Percentiles rank a stretch among this genome's conserved stretches.
These are phyloP conservation scores for Phialophora expanda DNA, from an alignment of 2,329 filamentous ascomycete genomes.

Conservation along the genomic window DNA sequence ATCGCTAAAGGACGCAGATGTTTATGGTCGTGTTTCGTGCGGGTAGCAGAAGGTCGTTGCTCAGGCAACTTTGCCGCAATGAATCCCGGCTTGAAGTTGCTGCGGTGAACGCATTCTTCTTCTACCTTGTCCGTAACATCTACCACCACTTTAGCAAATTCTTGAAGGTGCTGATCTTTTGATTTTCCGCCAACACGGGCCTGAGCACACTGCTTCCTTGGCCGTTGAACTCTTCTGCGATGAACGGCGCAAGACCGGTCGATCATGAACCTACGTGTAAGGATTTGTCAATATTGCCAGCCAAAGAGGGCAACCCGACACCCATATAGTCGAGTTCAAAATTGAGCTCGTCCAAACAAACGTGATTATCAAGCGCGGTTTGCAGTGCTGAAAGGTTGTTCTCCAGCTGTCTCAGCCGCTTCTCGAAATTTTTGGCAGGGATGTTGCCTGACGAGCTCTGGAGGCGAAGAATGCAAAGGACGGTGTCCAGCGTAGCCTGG, in stretches of 20 bases:
- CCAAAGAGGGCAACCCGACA: background rate
- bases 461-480: conserved; percentile 11
- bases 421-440: conserved; percentile 22
- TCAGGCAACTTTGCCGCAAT: background rate
- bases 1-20: background rate
- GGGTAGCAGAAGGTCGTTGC: too few relatives aligned
- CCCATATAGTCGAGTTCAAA: conserved; percentile 16
- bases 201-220: too few relatives aligned
- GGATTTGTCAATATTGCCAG: too few relatives aligned
- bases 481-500: conserved; percentile 11
- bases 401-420: conserved; percentile 19
- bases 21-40: background rate
- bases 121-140: too few relatives aligned
- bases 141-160: too few relatives aligned
- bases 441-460: conserved; percentile 21
- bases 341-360: conserved; percentile 21
- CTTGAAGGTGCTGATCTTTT: too few relatives aligned
- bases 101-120: background rate
- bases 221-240: too few relatives aligned
- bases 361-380: conserved; percentile 10
- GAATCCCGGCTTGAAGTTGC: background rate
- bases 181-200: too few relatives aligned
- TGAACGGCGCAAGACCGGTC: too few relatives aligned
- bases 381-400: conserved; percentile 24
- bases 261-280: too few relatives aligned